Conservation (phyloP, 768 basidiomycete species). For the Termitomyces sp. region DNA sequence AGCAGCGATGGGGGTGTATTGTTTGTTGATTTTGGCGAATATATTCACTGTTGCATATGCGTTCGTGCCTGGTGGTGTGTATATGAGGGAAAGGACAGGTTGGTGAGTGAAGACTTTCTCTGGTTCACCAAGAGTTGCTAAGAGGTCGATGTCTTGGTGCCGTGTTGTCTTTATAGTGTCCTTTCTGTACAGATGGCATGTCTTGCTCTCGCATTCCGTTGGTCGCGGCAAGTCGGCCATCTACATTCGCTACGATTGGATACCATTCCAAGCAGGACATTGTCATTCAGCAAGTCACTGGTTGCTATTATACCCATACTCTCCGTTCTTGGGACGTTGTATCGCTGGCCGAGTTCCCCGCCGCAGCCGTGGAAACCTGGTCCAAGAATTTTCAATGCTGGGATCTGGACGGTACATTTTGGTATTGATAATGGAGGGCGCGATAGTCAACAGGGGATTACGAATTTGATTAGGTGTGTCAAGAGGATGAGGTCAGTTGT, state of each 20-base stretch:
- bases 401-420: constrained; percentile 93
- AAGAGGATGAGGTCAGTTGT: background rate
- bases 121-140: background rate
- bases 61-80: constrained; percentile 78
- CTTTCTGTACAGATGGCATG: constrained; percentile 48
- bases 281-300: constrained; percentile 26
- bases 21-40: constrained; percentile 61
- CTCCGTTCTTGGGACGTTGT: constrained; percentile 52
- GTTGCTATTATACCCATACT: constrained; percentile 38
- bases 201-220: constrained; percentile 46
- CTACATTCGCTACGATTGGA: background rate
- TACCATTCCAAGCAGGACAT: background rate
- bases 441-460: constrained; percentile 69
- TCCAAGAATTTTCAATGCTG: constrained; percentile 69
- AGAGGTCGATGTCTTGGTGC: background rate
- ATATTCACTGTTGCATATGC: constrained; percentile 89
- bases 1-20: constrained; percentile 55
- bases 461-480: constrained; percentile 41
- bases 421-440: constrained; percentile 72
- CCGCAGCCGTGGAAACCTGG: constrained; percentile 61
- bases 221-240: constrained; percentile 19
- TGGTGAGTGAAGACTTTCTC: constrained; percentile 40
- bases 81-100: constrained; percentile 76
- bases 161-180: constrained; percentile 37
- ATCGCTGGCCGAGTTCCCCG: constrained; percentile 44